Conservation (phyloP, 345 rosid genomes). For the Reutealis trisperma region DNA sequence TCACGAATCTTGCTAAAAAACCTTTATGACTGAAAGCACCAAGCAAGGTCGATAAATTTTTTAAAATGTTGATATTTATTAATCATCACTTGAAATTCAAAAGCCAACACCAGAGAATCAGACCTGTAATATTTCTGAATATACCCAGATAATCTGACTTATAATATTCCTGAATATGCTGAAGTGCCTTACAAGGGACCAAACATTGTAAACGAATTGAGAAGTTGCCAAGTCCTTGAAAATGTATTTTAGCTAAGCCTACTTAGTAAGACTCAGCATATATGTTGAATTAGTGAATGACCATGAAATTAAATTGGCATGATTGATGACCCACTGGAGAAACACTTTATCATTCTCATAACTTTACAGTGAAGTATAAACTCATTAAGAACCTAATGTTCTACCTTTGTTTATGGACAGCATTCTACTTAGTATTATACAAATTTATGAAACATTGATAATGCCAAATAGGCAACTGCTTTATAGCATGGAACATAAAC, state of each 20-base stretch:
- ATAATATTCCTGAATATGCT: neutral
- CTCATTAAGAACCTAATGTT: neutral
- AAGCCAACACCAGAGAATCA: neutral
- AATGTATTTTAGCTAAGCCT: neutral
- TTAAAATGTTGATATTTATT: neutral
- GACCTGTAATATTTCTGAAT: too few species aligned
- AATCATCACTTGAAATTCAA: neutral
- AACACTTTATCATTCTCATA: neutral
- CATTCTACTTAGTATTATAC: neutral
- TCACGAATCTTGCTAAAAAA: constrained; percentile 66
- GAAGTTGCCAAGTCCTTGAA: neutral
- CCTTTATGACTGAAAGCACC: constrained; percentile 74
- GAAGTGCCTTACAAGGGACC: neutral
- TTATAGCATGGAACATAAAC: neutral
- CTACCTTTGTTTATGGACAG: neutral
- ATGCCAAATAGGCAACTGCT: neutral
- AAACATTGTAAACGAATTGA: neutral
- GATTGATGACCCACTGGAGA: neutral
- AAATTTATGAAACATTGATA: neutral
- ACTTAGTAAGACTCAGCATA: neutral
- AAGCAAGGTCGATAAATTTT: neutral
- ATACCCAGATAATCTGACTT: too few species aligned
- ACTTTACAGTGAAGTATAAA: neutral
- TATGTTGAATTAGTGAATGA: neutral
- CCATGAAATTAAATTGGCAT: neutral